A percentile compares a stretch with the other conserved stretches of the same genome.
These are phyloP conservation scores for Exophiala viscosa DNA, from an alignment of 2,329 filamentous ascomycete genomes.

Conservation along the genomic window DNA sequence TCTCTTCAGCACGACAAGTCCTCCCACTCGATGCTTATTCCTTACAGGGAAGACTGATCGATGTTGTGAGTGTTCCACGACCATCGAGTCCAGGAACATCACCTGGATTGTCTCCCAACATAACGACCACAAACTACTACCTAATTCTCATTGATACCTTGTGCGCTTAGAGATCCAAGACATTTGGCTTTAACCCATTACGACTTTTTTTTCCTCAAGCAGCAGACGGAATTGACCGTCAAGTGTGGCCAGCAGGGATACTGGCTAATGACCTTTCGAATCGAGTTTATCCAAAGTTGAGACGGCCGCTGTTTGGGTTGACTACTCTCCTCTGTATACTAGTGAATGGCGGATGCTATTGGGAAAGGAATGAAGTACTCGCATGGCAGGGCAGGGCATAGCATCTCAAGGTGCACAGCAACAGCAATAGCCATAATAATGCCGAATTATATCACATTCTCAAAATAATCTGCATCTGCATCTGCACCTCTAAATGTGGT, in stretches of 20 bases:
- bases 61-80: neutral
- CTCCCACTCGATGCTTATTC: neutral
- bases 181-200: conserved; percentile 10
- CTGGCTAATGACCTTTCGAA: conserved; percentile 7
- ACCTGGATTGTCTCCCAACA: conserved; percentile 4
- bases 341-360: conserved; percentile 1
- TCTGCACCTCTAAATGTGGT: neutral
- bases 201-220: conserved; percentile 7
- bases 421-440: conserved; percentile 1
- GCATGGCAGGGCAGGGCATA: neutral
- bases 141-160: conserved; percentile 26
- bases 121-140: conserved; percentile 16
- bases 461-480: neutral
- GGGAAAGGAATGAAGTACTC: conserved; percentile 1
- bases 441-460: neutral
- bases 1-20: neutral
- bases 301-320: conserved; percentile 8
- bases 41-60: neutral
- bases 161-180: conserved; percentile 26
- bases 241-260: conserved; percentile 4
- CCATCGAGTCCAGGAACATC: neutral
- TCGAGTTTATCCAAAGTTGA: conserved; percentile 7
- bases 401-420: conserved; percentile 1
- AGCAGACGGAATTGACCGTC: neutral
- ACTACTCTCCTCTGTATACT: conserved; percentile 12